Percentiles rank a stretch among this genome's conserved stretches.
phyloP scores from a whole-genome alignment of 2,329 filamentous ascomycete genomes.

The Phialophora tarda region DNA sequence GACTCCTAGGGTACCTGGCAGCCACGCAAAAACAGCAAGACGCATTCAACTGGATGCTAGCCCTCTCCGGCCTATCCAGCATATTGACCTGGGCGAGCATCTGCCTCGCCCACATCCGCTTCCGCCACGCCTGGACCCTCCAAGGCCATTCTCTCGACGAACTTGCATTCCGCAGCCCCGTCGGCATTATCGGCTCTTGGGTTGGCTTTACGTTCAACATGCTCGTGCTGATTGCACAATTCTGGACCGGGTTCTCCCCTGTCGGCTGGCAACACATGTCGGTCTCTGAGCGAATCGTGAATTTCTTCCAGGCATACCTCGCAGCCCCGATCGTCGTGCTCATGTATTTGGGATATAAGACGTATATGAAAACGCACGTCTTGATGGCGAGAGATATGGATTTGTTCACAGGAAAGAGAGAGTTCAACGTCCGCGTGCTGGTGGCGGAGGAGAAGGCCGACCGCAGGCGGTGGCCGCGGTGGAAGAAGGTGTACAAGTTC shows the following conservation, averaged over 20 bases:
- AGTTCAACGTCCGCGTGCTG: slow-evolving; percentile 79
- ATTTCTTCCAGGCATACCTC: slow-evolving; percentile 44
- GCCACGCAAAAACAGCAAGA: slow-evolving; percentile 52
- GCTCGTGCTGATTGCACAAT: slow-evolving; percentile 61
- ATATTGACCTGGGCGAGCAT: slow-evolving; percentile 72
- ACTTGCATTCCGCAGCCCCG: slow-evolving; percentile 66
- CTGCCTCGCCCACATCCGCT: slow-evolving; percentile 70
- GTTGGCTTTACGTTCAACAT: slow-evolving; percentile 64
- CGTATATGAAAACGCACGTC: slow-evolving; percentile 72
- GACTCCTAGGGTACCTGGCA: slow-evolving; percentile 51
- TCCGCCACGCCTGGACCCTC: slow-evolving; percentile 64
- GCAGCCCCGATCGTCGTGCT: slow-evolving; percentile 42
- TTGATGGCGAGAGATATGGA: slow-evolving; percentile 79
- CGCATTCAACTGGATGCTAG: slow-evolving; percentile 69
- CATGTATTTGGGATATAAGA: slow-evolving; percentile 75
- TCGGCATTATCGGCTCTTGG: slow-evolving; percentile 67
- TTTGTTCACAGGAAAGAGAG: slow-evolving; percentile 79
- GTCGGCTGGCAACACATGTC: slow-evolving; percentile 36
- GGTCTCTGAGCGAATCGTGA: slow-evolving; percentile 33
- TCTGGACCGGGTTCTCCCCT: slow-evolving; percentile 44
- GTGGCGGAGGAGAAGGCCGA: slow-evolving; percentile 81
- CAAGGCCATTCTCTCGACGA: slow-evolving; percentile 67
- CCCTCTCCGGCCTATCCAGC: slow-evolving; percentile 66
- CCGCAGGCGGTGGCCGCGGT: slow-evolving; percentile 70
- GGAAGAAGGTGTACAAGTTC: slow-evolving; percentile 77